A percentile compares a stretch with the other conserved stretches of the same genome.
Evolutionary conservation across 2,329 filamentous ascomycete species (phyloP).

Genomic region (Teratosphaeria pseudoeucalypti): DNA sequence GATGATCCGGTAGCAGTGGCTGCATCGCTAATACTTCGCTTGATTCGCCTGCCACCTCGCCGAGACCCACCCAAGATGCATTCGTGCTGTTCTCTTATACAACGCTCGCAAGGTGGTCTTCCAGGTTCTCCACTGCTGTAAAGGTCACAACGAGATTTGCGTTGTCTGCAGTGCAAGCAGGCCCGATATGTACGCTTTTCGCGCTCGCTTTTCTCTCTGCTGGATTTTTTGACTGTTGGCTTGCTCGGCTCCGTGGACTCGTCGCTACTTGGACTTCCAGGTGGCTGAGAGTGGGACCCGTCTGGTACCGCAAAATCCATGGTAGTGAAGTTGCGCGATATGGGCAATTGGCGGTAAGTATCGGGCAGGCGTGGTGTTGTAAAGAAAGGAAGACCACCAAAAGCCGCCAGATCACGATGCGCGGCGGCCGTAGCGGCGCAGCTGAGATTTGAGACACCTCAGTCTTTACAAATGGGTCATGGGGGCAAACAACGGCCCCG

Average conservation of each 20-base stretch:
- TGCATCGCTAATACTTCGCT: constrained; percentile 10
- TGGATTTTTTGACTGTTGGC: constrained; percentile 5
- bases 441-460: not conserved
- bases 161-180: constrained; percentile 23
- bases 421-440: not conserved
- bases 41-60: constrained; percentile 21
- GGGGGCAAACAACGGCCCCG: not conserved
- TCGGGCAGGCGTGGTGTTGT: not conserved
- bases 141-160: constrained; percentile 26
- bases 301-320: not conserved
- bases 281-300: constrained; percentile 1
- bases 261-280: not conserved
- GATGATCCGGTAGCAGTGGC: not conserved
- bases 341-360: not conserved
- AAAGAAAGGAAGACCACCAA: not conserved
- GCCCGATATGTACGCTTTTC: constrained; percentile 25
- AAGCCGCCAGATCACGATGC: not conserved
- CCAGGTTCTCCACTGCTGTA: constrained; percentile 23
- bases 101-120: constrained; percentile 23
- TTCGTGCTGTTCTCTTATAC: constrained; percentile 25
- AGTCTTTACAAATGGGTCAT: not conserved
- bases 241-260: not conserved
- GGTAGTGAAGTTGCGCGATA: not conserved
- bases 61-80: constrained; percentile 24
- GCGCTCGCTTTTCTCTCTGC: constrained; percentile 12